A percentile compares a stretch with the other conserved stretches of the same genome.
phyloP scores from a whole-genome alignment of 352 stramenopile species.

The Elongisporangium senticosum region DNA sequence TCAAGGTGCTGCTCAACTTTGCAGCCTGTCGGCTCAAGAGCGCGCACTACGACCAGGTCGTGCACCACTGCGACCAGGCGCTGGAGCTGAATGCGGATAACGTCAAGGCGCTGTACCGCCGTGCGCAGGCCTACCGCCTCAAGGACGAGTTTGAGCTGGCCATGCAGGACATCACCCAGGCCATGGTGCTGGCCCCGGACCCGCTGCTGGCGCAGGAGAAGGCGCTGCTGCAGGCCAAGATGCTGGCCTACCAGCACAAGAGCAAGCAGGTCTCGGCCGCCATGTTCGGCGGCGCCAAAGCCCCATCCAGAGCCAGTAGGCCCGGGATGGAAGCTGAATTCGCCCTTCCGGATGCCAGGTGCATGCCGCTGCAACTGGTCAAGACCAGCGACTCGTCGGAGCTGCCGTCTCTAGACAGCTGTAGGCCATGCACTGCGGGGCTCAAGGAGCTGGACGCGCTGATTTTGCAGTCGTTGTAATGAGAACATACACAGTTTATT shows the following conservation, averaged over 20 bases:
- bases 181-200: slow-evolving; percentile 26
- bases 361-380: slow-evolving; percentile 24
- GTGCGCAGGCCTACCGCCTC: slow-evolving; percentile 55
- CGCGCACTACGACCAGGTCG: slow-evolving; percentile 61
- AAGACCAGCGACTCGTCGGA: slow-evolving; percentile 12
- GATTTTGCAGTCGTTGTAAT: slow-evolving; percentile 14
- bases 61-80: slow-evolving; percentile 55
- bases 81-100: slow-evolving; percentile 45
- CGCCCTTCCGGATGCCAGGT: slow-evolving; percentile 13
- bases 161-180: slow-evolving; percentile 34
- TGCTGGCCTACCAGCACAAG: slow-evolving; percentile 63
- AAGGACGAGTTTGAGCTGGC: slow-evolving; percentile 69
- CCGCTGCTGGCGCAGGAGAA: slow-evolving; percentile 50
- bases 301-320: background rate
- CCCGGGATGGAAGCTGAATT: background rate
- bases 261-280: slow-evolving; percentile 60
- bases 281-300: slow-evolving; percentile 51
- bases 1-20: slow-evolving; percentile 72
- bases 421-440: slow-evolving; percentile 33
- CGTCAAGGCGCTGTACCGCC: slow-evolving; percentile 66
- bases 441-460: slow-evolving; percentile 32
- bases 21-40: slow-evolving; percentile 68
- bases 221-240: slow-evolving; percentile 51
- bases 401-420: slow-evolving; percentile 31
- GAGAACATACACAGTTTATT: slow-evolving; percentile 27